Percentiles rank a stretch among this genome's conserved stretches.
Conservation (phyloP, 352 stramenopile genomes). For the Globisporangium parvum region DNA sequence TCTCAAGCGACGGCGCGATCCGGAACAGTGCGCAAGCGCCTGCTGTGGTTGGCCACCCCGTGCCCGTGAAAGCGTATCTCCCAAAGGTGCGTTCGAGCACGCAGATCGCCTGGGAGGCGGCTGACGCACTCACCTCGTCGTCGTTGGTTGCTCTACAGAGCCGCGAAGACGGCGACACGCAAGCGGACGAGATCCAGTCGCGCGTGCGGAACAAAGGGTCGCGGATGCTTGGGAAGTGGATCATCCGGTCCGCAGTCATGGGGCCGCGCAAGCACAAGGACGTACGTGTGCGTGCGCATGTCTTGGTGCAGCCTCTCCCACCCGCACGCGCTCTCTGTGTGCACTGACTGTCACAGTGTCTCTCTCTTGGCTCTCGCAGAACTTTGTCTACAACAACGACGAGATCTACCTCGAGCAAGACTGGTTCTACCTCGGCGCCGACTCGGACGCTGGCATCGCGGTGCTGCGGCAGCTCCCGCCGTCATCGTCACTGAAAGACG, state of each 20-base stretch:
- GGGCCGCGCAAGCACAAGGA: constrained; percentile 33
- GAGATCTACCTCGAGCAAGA: constrained; percentile 81
- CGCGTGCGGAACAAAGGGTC: constrained; percentile 69
- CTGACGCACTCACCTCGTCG: neutral
- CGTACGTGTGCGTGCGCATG: constrained; percentile 21
- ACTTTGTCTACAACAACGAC: constrained; percentile 80
- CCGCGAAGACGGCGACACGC: constrained; percentile 61
- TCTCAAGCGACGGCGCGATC: constrained; percentile 41
- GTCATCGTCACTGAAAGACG: constrained; percentile 22
- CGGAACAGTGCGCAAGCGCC: constrained; percentile 42
- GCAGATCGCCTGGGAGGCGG: too few species aligned
- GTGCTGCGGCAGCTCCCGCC: constrained; percentile 59
- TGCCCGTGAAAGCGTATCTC: constrained; percentile 59
- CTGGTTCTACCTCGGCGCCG: constrained; percentile 77
- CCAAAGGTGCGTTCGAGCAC: too few species aligned
- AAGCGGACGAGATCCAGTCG: constrained; percentile 77
- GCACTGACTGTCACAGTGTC: neutral
- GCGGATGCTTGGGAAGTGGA: constrained; percentile 74
- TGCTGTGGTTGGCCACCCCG: constrained; percentile 42
- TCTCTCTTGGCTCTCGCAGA: constrained; percentile 18
- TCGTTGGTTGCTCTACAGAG: constrained; percentile 19
- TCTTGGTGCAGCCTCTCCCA: neutral
- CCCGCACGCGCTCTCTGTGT: too few species aligned
- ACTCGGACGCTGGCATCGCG: constrained; percentile 52
- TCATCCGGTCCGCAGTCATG: constrained; percentile 58